Evolutionary conservation across 345 rosid genomes (phyloP).

Genomic region (Conringia planisiliqua): DNA sequence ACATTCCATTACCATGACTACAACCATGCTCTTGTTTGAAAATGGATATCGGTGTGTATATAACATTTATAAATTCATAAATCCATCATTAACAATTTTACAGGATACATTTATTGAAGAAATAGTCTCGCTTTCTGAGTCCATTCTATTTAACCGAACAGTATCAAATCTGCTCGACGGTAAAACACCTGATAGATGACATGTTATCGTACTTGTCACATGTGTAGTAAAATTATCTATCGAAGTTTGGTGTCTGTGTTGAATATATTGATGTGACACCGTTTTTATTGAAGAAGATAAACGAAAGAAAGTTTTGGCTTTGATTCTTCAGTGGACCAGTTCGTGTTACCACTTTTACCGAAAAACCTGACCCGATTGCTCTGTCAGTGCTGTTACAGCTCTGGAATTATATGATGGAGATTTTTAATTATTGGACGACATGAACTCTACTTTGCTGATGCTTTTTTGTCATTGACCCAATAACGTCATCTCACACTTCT

Average conservation of each 20-base stretch:
- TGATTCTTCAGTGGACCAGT: not conserved
- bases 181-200: not conserved
- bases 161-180: not conserved
- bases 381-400: not conserved
- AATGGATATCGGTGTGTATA: constrained; percentile 17
- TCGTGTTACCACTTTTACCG: not conserved
- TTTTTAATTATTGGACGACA: not conserved
- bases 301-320: not conserved
- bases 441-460: not conserved
- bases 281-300: not conserved
- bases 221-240: not conserved
- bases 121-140: not conserved
- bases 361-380: not conserved
- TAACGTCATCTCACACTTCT: not conserved
- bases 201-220: not conserved
- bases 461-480: not conserved
- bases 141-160: not conserved
- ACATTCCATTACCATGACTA: constrained; percentile 74
- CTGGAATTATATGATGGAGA: not conserved
- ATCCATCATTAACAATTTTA: not conserved
- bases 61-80: not conserved
- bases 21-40: constrained; percentile 65
- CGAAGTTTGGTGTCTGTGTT: no score
- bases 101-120: not conserved
- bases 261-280: no score